Evolutionary conservation across 139 green algal species (phyloP), one percentile per base, ranked within the genome.

Genomic region (Chlamydomonas incerta): DNA sequence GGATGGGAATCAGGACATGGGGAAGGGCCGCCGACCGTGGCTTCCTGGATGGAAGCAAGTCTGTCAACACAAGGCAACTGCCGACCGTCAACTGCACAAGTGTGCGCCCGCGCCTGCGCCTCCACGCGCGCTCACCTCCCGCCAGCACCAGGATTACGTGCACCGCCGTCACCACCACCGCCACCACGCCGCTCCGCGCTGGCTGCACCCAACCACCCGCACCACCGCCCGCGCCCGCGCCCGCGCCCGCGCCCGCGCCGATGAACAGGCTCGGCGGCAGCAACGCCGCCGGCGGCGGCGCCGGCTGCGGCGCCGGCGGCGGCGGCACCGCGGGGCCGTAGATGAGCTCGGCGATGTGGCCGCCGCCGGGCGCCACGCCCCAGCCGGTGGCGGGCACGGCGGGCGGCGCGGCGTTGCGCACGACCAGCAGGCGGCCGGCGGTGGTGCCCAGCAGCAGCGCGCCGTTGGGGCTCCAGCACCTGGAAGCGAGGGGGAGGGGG

Each of bases 371-470:
- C 18, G 52, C 20, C 21, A 67, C 77, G 0, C 77, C 77, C 77
- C 77, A 84, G n/a, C 65, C 47, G 57, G 4, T 55, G 55, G 26
- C 60, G 21, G 74, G 74, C 1, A 82, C 41, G 41, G 77, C 77
- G n/a, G 77, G 77, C 46, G 77, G 77, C 17, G 77, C 77, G 6
- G 65, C 77, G 65, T 47, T n/a, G 11, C 26, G 20, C 65, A 75
- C 50, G 1, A 47, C 77, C 65, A 84, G 77, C 46, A 84, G 60
- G 3, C 77, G 77, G n/a, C 77, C 77, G n/a, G 21, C 21, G 41
- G 18, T 75, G 63, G 77, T 84, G 20, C 77, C 77, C 46, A 84
- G 77, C 18, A 84, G 77, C 77, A 84, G 66, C 29, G 65, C 75
- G 18, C 77, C 77, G 47, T 84, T 74, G 23, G 77, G 77, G 1